Evolutionary conservation across 345 rosid genomes (phyloP), one percentile per base, ranked within the genome.

Genomic region (Boechera divaricarpa): DNA sequence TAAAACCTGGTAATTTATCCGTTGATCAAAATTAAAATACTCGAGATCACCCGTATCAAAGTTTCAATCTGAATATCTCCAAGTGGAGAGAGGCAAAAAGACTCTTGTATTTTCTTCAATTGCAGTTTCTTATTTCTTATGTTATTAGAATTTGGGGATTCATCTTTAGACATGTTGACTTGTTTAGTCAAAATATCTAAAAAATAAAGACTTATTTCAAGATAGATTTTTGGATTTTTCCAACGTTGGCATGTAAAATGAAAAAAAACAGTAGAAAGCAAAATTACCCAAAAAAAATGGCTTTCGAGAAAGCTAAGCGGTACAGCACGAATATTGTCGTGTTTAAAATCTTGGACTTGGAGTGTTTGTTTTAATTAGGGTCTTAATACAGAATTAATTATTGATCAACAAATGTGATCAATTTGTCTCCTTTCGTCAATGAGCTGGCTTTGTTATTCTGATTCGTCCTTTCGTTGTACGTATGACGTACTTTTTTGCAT

Each of bases 391-490:
- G 7, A 15, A 41, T 69, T 69, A 76, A 62, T 42, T 31, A 69
- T 41, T 61, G 16, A 41, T 42, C 29, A 61, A 16, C 56, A 69
- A 32, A 52, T 61, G 44, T 44, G 6, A 77, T 70, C 10, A 28
- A n/a, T 77, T 64, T 70, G 65, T 55, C 52, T 24, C 32, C 58
- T 51, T 69, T 70, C 42, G 51, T 54, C 51, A 63, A 70, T 69
- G 76, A 69, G 80, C 56, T 77, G 80, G 51, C 76, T 70, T 55
- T 16, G 10, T 63, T 70, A 38, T 56, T 63, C 0, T 63, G 41
- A 55, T 63, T 44, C 80, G 76, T 77, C 80, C 66, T 56, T 77
- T 77, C 72, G 76, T 63, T 71, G 80, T 70, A 77, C 81, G 76
- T 77, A 63, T 69, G 49, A 70, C 76, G 54, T 71, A 70, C 65